Evolutionary conservation across 2,329 filamentous ascomycete genomes (phyloP).

Genomic region (Aspergillus floridensis): DNA sequence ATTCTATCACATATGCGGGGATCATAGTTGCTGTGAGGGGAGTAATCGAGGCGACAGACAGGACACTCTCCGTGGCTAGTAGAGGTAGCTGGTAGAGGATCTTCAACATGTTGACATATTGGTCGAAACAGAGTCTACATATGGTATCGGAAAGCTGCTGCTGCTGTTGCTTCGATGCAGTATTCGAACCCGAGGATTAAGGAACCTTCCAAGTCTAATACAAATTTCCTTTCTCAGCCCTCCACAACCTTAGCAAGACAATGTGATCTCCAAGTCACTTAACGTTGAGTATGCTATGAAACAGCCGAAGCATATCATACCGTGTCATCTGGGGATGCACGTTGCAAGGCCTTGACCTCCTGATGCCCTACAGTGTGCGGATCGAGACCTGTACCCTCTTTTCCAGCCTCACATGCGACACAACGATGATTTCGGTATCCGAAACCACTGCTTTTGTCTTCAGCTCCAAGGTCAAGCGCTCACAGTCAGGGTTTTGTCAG

Average conservation of each 20-base stretch:
- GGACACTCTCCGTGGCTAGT: neutral
- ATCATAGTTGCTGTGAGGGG: constrained; percentile 26
- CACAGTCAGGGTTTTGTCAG: neutral
- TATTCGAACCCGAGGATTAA: neutral
- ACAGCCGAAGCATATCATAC: neutral
- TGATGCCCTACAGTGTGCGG: neutral
- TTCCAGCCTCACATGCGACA: neutral
- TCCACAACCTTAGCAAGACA: neutral
- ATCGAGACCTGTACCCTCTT: neutral
- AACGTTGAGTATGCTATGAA: neutral
- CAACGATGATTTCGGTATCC: neutral
- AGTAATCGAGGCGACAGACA: neutral
- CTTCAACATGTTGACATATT: neutral
- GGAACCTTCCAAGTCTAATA: neutral
- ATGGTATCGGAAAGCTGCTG: no score
- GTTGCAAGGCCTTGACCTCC: neutral
- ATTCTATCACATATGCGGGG: constrained; percentile 46
- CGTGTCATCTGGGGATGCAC: neutral
- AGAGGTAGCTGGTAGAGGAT: neutral
- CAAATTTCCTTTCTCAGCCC: neutral
- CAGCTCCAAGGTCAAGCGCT: neutral
- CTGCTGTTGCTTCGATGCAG: no score
- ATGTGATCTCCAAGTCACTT: neutral
- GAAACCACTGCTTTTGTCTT: constrained; percentile 2
- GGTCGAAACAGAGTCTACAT: neutral